phyloP scores from a whole-genome alignment of 192 early-diverging fungal genomes.

The Coemansia sp. region DNA sequence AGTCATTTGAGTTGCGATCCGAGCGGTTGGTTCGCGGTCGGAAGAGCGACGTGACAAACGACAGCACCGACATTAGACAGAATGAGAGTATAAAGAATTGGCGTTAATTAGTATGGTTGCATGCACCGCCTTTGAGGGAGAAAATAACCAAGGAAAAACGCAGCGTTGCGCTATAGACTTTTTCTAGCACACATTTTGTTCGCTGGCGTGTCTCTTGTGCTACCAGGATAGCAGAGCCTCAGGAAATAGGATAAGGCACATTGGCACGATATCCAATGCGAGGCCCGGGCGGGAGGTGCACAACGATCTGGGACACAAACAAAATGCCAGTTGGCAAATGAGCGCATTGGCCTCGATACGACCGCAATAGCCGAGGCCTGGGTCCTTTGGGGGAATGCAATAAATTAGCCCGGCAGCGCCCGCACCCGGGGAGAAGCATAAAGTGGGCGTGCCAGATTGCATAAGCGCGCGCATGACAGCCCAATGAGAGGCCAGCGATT shows the following conservation, averaged over 20 bases:
- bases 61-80: conserved; percentile 44
- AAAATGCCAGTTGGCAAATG: neutral
- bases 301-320: conserved; percentile 5
- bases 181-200: neutral
- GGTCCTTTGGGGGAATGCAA: neutral
- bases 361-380: neutral
- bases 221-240: neutral
- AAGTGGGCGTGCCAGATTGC: conserved; percentile 7
- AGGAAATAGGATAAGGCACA: conserved; percentile 7
- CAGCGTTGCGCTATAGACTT: neutral
- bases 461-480: neutral
- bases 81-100: neutral
- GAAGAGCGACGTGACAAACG: conserved; percentile 51
- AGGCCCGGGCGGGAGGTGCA: neutral
- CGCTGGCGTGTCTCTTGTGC: neutral
- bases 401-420: neutral
- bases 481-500: neutral
- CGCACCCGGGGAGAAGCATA: neutral
- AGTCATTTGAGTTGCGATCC: conserved; percentile 5
- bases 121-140: neutral
- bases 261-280: neutral
- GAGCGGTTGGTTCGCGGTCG: conserved; percentile 42
- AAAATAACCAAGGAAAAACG: neutral
- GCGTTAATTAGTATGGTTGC: conserved; percentile 13
- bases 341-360: neutral